Base-by-base conservation (phyloP, 1,284 basidiomycete genomes). In the Ceratobasidium papillatum region DNA sequence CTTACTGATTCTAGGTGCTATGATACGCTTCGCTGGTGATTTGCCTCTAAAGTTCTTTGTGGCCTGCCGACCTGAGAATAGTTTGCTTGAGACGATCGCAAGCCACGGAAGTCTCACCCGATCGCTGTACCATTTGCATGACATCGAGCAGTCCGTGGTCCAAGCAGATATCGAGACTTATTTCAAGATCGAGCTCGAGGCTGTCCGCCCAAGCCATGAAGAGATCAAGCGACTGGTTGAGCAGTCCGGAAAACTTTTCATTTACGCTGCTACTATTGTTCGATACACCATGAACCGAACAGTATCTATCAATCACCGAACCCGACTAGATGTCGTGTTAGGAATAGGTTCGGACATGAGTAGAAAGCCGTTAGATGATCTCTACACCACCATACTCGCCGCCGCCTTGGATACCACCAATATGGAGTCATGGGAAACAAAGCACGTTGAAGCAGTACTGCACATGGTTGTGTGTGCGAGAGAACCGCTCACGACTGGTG, bases 71-170 rank as follows among this genome's bases (percentile, higher is more conserved):
- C 62, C 62, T 1, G 62, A 64, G 19, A 41, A 2, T 2, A 11
- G 19, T 27, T n/a, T 64, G 1, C 19, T 45, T 3, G 45, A 64
- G 1, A 9, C 7, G 19, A 30, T 49, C 4, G 1, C 27, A 4
- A 27, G 41, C 17, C 9, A 25, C 3, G 62, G 43, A 8, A 8
- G 25, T 1, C 3, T 17, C n/a, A 12, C 62, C 1, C 41, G 62
- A 3, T 45, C 62, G 2, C 1, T 64, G 2, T 34, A 11, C 34
- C 62, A 64, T n/a, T 52, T 75, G 22, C 66, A 75, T 45, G 68
- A 75, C 61, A 71, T 72, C 32, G 75, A 76, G 22, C 22, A 27
- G 19, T 76, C 75, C 22, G 27, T 71, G 8, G 61, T 74, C 12
- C 32, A 63, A 38, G 58, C 54, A 19, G 75, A 75, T 43, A 75